These are phyloP conservation scores for Solanum hybrid DNA, from an alignment of 305 asterid genomes.

Conservation along the genomic window DNA sequence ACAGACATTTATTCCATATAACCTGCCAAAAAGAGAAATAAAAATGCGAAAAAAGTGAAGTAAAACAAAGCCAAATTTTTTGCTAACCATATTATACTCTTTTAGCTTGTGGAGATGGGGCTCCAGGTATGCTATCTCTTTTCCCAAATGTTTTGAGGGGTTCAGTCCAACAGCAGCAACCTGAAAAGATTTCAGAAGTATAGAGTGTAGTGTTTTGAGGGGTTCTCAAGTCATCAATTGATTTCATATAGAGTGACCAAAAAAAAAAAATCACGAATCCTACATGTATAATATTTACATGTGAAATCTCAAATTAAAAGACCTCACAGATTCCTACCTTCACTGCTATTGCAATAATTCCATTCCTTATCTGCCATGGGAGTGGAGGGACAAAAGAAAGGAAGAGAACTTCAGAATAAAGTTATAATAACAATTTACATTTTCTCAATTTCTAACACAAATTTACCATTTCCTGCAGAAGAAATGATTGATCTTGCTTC, in stretches of 20 bases:
- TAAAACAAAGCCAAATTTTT: background rate
- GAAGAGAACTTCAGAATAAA: slow-evolving; percentile 13
- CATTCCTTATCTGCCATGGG: slow-evolving; percentile 48
- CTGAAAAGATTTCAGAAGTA: slow-evolving; percentile 24
- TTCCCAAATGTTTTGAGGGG: slow-evolving; percentile 88
- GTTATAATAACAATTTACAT: background rate
- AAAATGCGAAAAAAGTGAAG: background rate
- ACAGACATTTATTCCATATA: slow-evolving; percentile 85
- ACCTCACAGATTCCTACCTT: slow-evolving; percentile 41
- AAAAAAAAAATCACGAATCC: background rate
- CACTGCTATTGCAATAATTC: slow-evolving; percentile 70
- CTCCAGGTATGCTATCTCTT: slow-evolving; percentile 53
- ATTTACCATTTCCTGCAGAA: slow-evolving; percentile 73
- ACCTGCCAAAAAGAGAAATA: slow-evolving; percentile 39
- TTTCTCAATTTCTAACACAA: slow-evolving; percentile 6
- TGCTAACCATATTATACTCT: slow-evolving; percentile 44
- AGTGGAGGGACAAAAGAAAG: background rate
- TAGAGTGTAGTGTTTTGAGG: background rate
- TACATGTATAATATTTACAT: background rate
- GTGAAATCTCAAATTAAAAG: background rate
- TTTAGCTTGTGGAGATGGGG: slow-evolving; percentile 76
- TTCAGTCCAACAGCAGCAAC: slow-evolving; percentile 86
- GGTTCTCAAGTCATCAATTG: background rate
- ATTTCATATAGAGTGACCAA: background rate
- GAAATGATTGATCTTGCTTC: slow-evolving; percentile 79